Evolutionary conservation across 805 yeast genomes (phyloP).

Genomic region (Starmerella apis): DNA sequence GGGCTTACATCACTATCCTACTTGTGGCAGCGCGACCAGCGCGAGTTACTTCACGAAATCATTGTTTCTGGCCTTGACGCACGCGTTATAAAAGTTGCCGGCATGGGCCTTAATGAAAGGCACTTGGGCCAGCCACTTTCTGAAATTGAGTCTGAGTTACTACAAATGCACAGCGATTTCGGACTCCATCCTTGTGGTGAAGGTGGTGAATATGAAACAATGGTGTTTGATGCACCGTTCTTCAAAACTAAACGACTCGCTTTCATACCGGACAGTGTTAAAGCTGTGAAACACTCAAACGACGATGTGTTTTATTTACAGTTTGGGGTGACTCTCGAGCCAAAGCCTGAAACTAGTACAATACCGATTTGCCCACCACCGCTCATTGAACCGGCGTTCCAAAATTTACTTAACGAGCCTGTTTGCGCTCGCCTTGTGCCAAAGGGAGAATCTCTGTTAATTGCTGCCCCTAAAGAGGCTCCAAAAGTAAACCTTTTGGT

Average conservation of each 20-base stretch:
- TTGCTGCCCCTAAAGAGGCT: neutral
- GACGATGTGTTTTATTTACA: constrained; percentile 65
- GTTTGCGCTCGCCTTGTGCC: neutral
- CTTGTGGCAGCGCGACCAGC: constrained; percentile 85
- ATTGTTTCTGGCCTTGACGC: constrained; percentile 61
- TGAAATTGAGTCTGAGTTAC: constrained; percentile 49
- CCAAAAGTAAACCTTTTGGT: neutral
- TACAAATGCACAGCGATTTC: constrained; percentile 45
- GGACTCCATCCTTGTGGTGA: constrained; percentile 96
- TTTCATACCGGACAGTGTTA: constrained; percentile 32
- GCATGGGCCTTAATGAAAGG: constrained; percentile 58
- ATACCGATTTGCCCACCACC: constrained; percentile 22
- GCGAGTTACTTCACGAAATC: constrained; percentile 74
- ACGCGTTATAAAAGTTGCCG: constrained; percentile 82
- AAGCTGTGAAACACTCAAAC: constrained; percentile 38
- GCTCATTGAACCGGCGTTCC: constrained; percentile 32
- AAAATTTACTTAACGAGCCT: constrained; percentile 19
- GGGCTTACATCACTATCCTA: constrained; percentile 61
- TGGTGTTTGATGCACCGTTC: constrained; percentile 84
- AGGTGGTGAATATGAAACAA: constrained; percentile 95
- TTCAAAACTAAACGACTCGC: constrained; percentile 44
- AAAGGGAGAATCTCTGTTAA: neutral
- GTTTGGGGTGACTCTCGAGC: constrained; percentile 36
- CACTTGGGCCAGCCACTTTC: constrained; percentile 63
- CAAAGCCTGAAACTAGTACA: constrained; percentile 33